A percentile compares a stretch with the other conserved stretches of the same genome.
Evolutionary conservation across 345 rosid species (phyloP).

Genomic region (Microcos paniculata): DNA sequence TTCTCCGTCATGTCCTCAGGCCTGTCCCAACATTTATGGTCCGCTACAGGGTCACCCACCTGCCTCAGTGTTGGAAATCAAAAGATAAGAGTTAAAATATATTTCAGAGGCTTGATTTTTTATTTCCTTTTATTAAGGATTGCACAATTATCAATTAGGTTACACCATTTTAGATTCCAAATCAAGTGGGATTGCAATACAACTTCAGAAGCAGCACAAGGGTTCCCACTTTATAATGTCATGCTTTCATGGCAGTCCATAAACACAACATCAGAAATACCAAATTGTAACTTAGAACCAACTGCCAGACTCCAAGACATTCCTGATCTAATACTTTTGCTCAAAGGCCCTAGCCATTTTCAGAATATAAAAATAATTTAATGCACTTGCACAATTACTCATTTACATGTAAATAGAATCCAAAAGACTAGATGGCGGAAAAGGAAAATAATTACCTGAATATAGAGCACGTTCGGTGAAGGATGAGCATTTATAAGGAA

Average conservation of each 20-base stretch:
- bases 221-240: not conserved
- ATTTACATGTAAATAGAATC: not conserved
- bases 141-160: not conserved
- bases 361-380: not conserved
- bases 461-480: constrained; percentile 60
- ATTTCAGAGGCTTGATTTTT: not conserved
- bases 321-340: not conserved
- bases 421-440: not conserved
- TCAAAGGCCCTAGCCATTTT: not conserved
- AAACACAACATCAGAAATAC: not conserved
- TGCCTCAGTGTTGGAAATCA: constrained; percentile 28
- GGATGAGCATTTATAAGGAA: constrained; percentile 80
- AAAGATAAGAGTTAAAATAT: not conserved
- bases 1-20: constrained; percentile 80
- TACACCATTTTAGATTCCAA: not conserved
- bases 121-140: not conserved
- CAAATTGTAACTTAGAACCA: not conserved
- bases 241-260: not conserved
- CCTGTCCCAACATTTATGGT: constrained; percentile 92
- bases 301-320: not conserved
- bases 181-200: not conserved
- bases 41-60: constrained; percentile 84
- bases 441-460: constrained; percentile 58
- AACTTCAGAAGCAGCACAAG: not conserved
- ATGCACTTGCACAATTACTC: not conserved